Evolutionary conservation across 2,329 filamentous ascomycete species (phyloP).

Genomic region (Aspergillus niger): DNA sequence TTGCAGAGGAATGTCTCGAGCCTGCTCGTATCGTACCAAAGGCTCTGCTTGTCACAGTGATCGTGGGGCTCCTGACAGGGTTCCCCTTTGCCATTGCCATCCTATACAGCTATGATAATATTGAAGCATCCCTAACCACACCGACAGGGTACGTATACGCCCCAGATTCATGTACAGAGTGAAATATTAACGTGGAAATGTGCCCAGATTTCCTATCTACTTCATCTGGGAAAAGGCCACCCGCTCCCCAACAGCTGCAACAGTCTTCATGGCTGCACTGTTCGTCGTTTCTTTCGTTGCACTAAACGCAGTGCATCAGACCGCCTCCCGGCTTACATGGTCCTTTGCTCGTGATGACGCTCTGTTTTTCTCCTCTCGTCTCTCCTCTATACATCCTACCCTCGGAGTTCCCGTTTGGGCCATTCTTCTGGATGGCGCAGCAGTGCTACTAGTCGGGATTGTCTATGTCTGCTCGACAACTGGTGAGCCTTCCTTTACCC

Average conservation of each 20-base stretch:
- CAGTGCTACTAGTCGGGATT: conserved; percentile 23
- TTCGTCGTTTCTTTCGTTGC: conserved; percentile 22
- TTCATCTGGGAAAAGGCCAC: conserved; percentile 28
- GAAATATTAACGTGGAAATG: too few species aligned
- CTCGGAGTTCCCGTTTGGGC: conserved; percentile 22
- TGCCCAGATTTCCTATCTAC: conserved; percentile 24
- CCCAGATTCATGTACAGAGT: too few species aligned
- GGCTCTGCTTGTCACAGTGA: conserved; percentile 23
- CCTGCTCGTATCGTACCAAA: conserved; percentile 26
- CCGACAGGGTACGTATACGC: conserved; percentile 19
- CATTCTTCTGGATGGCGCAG: conserved; percentile 18
- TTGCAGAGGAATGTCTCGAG: conserved; percentile 28
- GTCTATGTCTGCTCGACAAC: conserved; percentile 26
- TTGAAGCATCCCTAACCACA: conserved; percentile 17
- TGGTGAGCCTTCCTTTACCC: conserved; percentile 9
- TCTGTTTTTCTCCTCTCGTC: conserved; percentile 29
- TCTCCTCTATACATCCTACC: conserved; percentile 13
- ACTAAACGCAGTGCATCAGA: conserved; percentile 29
- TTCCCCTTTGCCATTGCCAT: conserved; percentile 26
- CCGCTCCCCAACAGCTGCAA: conserved; percentile 22
- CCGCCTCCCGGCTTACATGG: conserved; percentile 36
- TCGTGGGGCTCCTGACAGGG: conserved; percentile 24
- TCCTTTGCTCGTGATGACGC: conserved; percentile 37
- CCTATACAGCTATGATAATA: conserved; percentile 22
- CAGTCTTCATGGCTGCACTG: conserved; percentile 23